Conservation (phyloP, 129 eudicot genomes). For the Centella asiatica region DNA sequence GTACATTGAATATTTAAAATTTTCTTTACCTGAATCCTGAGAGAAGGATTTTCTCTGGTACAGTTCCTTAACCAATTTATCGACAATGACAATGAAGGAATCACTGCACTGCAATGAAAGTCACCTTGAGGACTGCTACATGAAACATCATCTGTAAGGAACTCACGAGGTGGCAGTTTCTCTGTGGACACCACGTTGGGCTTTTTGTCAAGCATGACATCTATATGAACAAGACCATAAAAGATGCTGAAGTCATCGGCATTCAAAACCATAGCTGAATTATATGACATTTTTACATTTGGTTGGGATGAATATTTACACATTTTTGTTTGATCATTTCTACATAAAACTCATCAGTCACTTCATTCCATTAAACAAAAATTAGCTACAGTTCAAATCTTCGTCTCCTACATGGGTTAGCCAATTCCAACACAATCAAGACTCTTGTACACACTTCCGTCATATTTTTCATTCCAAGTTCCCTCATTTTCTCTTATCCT, state of each 20-base stretch:
- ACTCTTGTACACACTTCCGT: too few relatives aligned
- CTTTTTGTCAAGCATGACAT: conserved; percentile 19
- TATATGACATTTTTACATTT: too few relatives aligned
- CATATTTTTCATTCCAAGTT: too few relatives aligned
- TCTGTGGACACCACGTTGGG: conserved; percentile 19
- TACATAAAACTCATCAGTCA: too few relatives aligned
- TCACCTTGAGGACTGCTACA: conserved; percentile 36
- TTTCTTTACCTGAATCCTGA: conserved; percentile 60
- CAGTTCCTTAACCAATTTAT: conserved; percentile 68
- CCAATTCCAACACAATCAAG: too few relatives aligned
- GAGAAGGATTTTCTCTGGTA: conserved; percentile 59
- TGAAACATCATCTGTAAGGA: conserved; percentile 36
- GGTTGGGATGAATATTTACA: too few relatives aligned
- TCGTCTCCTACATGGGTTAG: too few relatives aligned
- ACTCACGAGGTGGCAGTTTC: conserved; percentile 27
- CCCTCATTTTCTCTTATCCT: too few relatives aligned
- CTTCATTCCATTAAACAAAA: too few relatives aligned
- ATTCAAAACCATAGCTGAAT: too few relatives aligned
- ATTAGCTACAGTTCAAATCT: too few relatives aligned
- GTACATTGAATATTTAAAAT: neutral
- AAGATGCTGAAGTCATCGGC: neutral
- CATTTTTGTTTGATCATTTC: too few relatives aligned
- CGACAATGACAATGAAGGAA: conserved; percentile 67
- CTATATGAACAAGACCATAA: conserved; percentile 23
- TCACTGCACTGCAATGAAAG: conserved; percentile 61